phyloP scores from a whole-genome alignment of 2,329 filamentous ascomycete species.

The Ilyonectria mors-panacis region DNA sequence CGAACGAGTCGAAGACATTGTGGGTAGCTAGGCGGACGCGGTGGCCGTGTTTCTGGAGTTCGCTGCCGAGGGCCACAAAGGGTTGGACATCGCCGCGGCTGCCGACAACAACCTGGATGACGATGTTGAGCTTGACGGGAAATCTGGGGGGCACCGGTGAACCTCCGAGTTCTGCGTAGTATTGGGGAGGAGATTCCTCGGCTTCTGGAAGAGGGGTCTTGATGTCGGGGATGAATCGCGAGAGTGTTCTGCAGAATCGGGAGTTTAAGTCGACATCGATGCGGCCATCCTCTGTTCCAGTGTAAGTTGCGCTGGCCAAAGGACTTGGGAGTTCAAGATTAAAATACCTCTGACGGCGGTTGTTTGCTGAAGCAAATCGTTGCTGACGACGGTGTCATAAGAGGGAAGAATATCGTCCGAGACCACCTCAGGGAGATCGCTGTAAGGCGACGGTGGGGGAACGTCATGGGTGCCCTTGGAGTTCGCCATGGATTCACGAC shows the following conservation, averaged over 20 bases:
- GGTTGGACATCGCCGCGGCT: constrained; percentile 85
- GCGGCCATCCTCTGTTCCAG: constrained; percentile 27
- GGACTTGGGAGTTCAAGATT: neutral
- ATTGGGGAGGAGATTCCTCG: constrained; percentile 13
- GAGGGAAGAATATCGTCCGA: constrained; percentile 28
- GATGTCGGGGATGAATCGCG: constrained; percentile 35
- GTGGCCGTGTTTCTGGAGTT: constrained; percentile 79
- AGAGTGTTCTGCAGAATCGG: constrained; percentile 35
- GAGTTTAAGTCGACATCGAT: constrained; percentile 36
- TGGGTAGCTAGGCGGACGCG: constrained; percentile 82
- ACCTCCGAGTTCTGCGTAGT: constrained; percentile 7
- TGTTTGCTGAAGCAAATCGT: constrained; percentile 23
- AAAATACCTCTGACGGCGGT: constrained; percentile 30
- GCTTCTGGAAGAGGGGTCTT: constrained; percentile 23
- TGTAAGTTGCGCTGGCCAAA: neutral
- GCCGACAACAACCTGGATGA: constrained; percentile 86
- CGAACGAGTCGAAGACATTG: constrained; percentile 63
- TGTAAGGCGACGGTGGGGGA: constrained; percentile 26
- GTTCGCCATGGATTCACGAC: constrained; percentile 21
- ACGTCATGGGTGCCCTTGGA: constrained; percentile 7
- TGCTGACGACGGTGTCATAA: constrained; percentile 23
- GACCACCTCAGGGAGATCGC: constrained; percentile 30
- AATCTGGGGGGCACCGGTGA: constrained; percentile 15
- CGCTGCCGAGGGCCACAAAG: constrained; percentile 80
- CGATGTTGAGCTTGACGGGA: constrained; percentile 70